Percentiles rank a stretch among this genome's conserved stretches.
Evolutionary conservation across 176 grass and related monocot genomes (phyloP).

Genomic region (Bonia amplexicaulis): DNA sequence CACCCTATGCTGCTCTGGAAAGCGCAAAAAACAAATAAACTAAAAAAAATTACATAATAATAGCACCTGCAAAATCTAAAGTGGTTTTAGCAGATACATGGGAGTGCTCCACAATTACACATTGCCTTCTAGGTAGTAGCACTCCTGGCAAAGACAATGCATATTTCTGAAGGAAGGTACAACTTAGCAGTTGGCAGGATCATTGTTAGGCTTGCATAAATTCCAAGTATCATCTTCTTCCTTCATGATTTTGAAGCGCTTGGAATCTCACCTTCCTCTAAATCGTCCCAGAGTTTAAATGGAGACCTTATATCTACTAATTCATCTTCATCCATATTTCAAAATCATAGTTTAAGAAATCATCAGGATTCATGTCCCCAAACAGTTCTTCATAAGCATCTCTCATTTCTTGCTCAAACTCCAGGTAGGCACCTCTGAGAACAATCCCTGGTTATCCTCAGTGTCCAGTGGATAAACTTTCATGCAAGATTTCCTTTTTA

Average conservation of each 20-base stretch:
- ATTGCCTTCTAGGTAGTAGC: not conserved
- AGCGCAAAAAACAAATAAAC: not conserved
- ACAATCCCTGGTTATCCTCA: not conserved
- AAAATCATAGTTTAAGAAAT: slow-evolving; percentile 65
- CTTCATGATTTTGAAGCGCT: slow-evolving; percentile 1
- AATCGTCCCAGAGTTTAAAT: slow-evolving; percentile 28
- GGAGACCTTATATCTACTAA: not conserved
- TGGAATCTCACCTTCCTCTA: slow-evolving; percentile 86
- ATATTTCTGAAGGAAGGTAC: not conserved
- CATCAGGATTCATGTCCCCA: slow-evolving; percentile 62
- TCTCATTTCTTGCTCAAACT: slow-evolving; percentile 65
- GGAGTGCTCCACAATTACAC: not conserved
- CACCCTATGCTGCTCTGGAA: not conserved
- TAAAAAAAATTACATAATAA: not conserved
- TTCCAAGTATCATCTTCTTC: not conserved
- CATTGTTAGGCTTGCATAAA: not conserved
- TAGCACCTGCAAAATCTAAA: not conserved
- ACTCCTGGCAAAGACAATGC: not conserved
- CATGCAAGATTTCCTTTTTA: slow-evolving; percentile 23
- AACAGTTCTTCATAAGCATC: slow-evolving; percentile 58
- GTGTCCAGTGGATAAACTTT: slow-evolving; percentile 39
- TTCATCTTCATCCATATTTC: slow-evolving; percentile 19
- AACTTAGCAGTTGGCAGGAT: not conserved
- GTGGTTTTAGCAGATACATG: not conserved
- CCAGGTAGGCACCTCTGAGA: slow-evolving; percentile 29